Percentiles rank a stretch among this genome's conserved stretches.
Conservation (phyloP, 2,329 filamentous ascomycete genomes). For the Aspergillus chevalieri region DNA sequence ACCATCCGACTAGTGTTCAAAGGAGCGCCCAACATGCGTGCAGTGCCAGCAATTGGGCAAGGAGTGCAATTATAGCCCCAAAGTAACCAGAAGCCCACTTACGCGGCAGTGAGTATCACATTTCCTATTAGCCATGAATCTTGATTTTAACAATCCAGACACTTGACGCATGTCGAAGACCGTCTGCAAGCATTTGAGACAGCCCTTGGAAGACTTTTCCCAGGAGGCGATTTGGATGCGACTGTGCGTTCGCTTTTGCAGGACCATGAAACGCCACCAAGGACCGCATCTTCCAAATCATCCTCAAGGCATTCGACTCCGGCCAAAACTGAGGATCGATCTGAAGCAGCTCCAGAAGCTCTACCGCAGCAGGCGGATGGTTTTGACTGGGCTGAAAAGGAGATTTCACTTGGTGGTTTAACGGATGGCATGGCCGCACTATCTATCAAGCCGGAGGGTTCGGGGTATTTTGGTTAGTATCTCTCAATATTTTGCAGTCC, state of each 20-base stretch:
- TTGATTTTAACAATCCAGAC: conserved; percentile 15
- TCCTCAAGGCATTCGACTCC: conserved; percentile 36
- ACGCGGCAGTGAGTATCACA: conserved; percentile 37
- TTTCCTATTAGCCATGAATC: too few relatives aligned
- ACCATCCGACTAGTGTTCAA: conserved; percentile 29
- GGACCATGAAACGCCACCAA: conserved; percentile 27
- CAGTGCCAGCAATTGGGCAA: conserved; percentile 36
- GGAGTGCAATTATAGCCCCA: conserved; percentile 39
- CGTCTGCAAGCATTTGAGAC: conserved; percentile 35
- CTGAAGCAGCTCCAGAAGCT: conserved; percentile 39
- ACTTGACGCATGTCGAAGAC: conserved; percentile 37
- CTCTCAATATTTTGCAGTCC: background rate
- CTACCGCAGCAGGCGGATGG: conserved; percentile 34
- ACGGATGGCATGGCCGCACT: conserved; percentile 38
- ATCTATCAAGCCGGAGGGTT: conserved; percentile 35
- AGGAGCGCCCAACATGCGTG: conserved; percentile 34
- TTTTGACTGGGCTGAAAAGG: conserved; percentile 35
- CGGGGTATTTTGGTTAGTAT: conserved; percentile 33
- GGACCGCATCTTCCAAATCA: conserved; percentile 31
- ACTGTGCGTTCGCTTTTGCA: conserved; percentile 33
- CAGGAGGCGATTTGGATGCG: conserved; percentile 34
- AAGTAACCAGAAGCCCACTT: conserved; percentile 36
- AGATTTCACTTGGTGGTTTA: conserved; percentile 32
- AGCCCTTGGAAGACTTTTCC: conserved; percentile 32
- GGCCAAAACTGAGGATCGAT: conserved; percentile 27